Evolutionary conservation across 2,329 filamentous ascomycete species (phyloP), one percentile per base, ranked within the genome.

Genomic region (Leptographium lundbergii): DNA sequence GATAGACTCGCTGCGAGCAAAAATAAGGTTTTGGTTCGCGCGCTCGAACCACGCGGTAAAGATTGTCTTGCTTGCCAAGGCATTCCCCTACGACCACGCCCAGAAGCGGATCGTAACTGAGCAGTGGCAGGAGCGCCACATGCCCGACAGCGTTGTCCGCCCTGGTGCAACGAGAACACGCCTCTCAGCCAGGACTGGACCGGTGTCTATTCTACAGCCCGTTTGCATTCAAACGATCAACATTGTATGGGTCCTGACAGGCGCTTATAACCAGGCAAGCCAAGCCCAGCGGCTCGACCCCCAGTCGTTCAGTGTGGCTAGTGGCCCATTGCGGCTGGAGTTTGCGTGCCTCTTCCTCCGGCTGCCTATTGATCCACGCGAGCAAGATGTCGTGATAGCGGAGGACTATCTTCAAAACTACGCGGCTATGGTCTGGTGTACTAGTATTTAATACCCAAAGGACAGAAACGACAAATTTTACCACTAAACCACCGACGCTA

Each of bases 21-120:
- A 57, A 17, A 60, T 57, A 45, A 19, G 51, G 10, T 57, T 57
- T 24, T 60, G 58, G 54, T 57, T 60, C 29, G 14, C 42, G 6
- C 7, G 1, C 25, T 39, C 36, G 9, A 34, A 13, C 17, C 58
- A 60, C 55, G 42, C 47, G 1, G 55, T 60, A 6, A 57, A 55
- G 24, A 57, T 60, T 24, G 59, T 60, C 2, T 1, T 57, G 10
- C 32, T 60, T 4, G 55, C 47, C 22, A 57, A 60, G 42, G 58
- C 54, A 2, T 57, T 57, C 27, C 58, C 58, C 2, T 25, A 7
- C 36, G 55, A 52, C 54, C 24, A 25, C n/a, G 36, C 36, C 13
- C 53, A 59, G 17, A 57, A 59, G n/a, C n/a, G 54, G 4, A 59
- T 59, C 7, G 3, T 54, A 17, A 19, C 57, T 6, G 54, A 59